Evolutionary conservation across 805 yeast genomes (phyloP), one percentile per base, ranked within the genome.

Genomic region (Candida vartiovaarae): DNA sequence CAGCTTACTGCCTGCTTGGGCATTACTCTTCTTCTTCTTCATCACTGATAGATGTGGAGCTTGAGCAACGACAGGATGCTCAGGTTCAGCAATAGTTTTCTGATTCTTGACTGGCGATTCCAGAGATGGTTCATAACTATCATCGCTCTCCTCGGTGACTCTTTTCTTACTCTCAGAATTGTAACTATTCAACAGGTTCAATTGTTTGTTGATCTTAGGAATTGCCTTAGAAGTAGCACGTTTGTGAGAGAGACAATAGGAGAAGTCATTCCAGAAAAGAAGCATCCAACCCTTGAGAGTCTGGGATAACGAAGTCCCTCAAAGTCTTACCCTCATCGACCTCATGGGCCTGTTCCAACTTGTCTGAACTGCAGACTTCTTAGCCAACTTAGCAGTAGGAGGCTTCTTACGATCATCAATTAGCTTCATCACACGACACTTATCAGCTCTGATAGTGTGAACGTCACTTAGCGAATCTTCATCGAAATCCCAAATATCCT

Each of bases 401-500:
- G 20, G 20, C 20, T 15, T 15, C 20, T 15, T 15, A 15, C 20
- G 2, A 15, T 15, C 20, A 10, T 15, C 34, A 26, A 47, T n/a
- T 9, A 35, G 30, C 38, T 45, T 48, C 45, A 45, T 48, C 5
- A 37, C 29, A 38, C 42, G 44, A 8, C 45, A 9, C 9, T 39
- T 39, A 6, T 27, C 24, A 6, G 8, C 36, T 15, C 15, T 27
- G 24, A 9, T 9, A 25, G 7, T 10, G 27, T 15, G 20, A 15
- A 15, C 20, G 20, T 15, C 20, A 15, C 20, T 15, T 15, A 15
- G 20, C 10, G 20, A 35, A 23, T 38, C 40, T 5, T 43, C 46
- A 31, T 50, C 50, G 32, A 57, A 46, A 35, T 54, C 59, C 62
- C 62, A 57, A 34, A 54, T 44, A 41, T 57, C 33, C n/a, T 26